Evolutionary conservation across 2,329 filamentous ascomycete species (phyloP), one percentile per base, ranked within the genome.

Genomic region (Chaetomium olivaceum): DNA sequence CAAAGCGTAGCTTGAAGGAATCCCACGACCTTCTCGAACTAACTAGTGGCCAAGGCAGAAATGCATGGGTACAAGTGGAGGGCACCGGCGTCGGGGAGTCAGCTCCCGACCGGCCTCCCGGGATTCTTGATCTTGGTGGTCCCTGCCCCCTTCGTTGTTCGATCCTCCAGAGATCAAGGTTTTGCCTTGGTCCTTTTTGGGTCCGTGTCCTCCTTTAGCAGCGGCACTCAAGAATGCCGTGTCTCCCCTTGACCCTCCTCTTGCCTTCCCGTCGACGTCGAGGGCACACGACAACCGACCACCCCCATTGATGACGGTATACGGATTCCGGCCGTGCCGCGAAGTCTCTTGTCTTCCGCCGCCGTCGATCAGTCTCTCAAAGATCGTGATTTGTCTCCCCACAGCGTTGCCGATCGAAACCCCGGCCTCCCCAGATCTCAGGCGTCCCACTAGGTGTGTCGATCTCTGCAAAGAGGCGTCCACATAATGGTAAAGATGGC

Each of bases 401-500:
- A 12, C 27, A 21, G n/a, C 51, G n/a, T 11, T 39, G 29, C 12
- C 27, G 51, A 62, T 62, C 60, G 25, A 21, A 21, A 31, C 46
- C 58, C 58, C 21, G 21, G 21, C 23, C 8, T 23, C 50, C 31
- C 21, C 33, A 29, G 52, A n/a, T 46, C 39, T 21, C 27, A 25
- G 19, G 7, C 1, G 19, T 25, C 19, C 63, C 55, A 31, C 52
- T 51, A 25, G 48, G 48, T 19, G 25, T 48, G 36, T 31, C 61
- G 60, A 59, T 50, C 52, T 36, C 39, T 23, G 12, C 39, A 25
- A 19, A n/a, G 14, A 19, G 33, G 19, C 1, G 33, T 3, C 11
- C 19, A 9, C 1, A 16, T 14, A 46, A 50, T 7, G 12, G 33
- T n/a, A n/a, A 12, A 36, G 46, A 65, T 62, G 67, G 51, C 54